These are phyloP conservation scores for Curvularia spicifera DNA, from an alignment of 2,329 filamentous ascomycete species.

Conservation along the genomic window DNA sequence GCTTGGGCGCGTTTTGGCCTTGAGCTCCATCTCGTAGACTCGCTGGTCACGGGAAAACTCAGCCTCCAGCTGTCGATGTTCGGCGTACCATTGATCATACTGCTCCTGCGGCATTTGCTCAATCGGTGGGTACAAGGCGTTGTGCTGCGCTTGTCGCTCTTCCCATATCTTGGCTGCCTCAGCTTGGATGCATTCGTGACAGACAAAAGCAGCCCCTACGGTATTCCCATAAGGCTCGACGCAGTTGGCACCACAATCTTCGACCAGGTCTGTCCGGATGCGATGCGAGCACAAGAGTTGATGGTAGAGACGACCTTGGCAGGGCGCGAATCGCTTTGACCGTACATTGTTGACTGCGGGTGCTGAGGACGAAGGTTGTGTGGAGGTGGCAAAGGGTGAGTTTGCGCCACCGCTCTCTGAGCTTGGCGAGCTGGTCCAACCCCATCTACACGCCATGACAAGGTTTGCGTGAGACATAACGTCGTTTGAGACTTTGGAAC, in stretches of 20 bases:
- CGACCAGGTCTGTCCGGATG: conserved; percentile 45
- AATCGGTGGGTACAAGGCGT: conserved; percentile 36
- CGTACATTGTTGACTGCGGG: conserved; percentile 30
- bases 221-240: conserved; percentile 36
- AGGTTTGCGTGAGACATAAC: conserved; percentile 44
- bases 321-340: conserved; percentile 42
- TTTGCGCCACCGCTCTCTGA: conserved; percentile 16
- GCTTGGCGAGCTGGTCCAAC: conserved; percentile 40
- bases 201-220: conserved; percentile 35
- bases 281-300: conserved; percentile 46
- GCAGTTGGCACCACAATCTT: conserved; percentile 46
- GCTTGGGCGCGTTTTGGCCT: conserved; percentile 33
- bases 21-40: conserved; percentile 37
- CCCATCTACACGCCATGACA: conserved; percentile 45
- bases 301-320: conserved; percentile 46
- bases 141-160: conserved; percentile 35
- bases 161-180: conserved; percentile 39
- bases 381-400: conserved; percentile 12
- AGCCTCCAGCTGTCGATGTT: conserved; percentile 37
- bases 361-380: conserved; percentile 13
- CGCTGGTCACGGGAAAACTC: conserved; percentile 36
- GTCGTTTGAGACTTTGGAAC: conserved; percentile 37
- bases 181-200: conserved; percentile 42
- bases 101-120: conserved; percentile 41
- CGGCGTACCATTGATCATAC: conserved; percentile 42